These are phyloP conservation scores for Plasmodium cynomolgi DNA, from an alignment of 169 alveolate species.

Conservation along the genomic window DNA sequence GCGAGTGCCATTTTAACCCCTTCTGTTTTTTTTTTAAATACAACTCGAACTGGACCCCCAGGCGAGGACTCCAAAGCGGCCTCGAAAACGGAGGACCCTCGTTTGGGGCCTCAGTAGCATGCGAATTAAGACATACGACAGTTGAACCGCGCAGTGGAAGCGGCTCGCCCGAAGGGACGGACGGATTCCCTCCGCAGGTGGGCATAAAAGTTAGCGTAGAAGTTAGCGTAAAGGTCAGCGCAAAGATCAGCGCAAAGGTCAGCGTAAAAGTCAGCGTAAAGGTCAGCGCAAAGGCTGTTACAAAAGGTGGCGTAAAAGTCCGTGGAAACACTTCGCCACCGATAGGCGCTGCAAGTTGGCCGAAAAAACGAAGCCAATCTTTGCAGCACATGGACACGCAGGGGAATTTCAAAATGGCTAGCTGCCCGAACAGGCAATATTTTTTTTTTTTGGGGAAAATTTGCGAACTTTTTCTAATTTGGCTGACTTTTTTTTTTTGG, in stretches of 20 bases:
- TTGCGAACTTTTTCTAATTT: background rate
- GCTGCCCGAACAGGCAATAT: slow-evolving; percentile 20
- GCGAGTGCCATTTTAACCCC: background rate
- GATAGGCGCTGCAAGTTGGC: background rate
- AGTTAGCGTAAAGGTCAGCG: too few relatives aligned
- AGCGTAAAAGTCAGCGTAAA: background rate
- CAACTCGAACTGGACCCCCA: background rate
- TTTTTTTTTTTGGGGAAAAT: background rate
- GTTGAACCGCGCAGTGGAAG: background rate
- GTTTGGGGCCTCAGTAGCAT: background rate
- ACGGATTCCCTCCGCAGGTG: background rate
- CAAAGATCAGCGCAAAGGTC: background rate
- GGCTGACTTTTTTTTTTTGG: background rate
- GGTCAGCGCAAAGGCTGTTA: background rate
- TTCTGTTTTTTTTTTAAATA: background rate
- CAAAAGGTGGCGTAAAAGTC: background rate
- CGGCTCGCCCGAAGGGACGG: background rate
- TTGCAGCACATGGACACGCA: background rate
- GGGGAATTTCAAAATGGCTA: slow-evolving; percentile 2
- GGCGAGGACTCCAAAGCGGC: background rate
- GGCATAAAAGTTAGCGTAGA: background rate
- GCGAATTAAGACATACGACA: background rate
- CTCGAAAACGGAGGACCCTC: background rate
- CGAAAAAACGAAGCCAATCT: background rate
- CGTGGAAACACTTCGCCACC: background rate